These are phyloP conservation scores for Ogataea hybrid DNA, from an alignment of 1,139 yeast species.

Conservation along the genomic window DNA sequence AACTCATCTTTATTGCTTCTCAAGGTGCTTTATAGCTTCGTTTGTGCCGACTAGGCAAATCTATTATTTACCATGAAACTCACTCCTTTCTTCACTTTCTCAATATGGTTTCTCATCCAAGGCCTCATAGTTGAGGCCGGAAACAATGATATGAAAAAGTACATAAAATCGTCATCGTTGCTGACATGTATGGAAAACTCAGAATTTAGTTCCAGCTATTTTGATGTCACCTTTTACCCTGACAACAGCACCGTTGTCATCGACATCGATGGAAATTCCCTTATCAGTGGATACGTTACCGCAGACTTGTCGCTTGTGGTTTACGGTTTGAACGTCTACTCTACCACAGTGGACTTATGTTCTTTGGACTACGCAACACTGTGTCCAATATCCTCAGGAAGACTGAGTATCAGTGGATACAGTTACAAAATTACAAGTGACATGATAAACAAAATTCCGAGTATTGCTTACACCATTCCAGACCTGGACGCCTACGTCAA, in stretches of 20 bases:
- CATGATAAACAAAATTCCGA: conserved; percentile 61
- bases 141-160: conserved; percentile 19
- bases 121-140: conserved; percentile 17
- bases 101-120: conserved; percentile 7
- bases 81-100: background rate
- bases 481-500: conserved; percentile 91
- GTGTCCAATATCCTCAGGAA: conserved; percentile 89
- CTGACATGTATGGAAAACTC: conserved; percentile 93
- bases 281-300: conserved; percentile 69
- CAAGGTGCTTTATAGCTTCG: background rate
- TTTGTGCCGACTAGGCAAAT: background rate
- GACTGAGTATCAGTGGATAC: conserved; percentile 62
- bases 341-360: conserved; percentile 63
- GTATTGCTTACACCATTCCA: conserved; percentile 85
- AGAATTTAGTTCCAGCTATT: conserved; percentile 81
- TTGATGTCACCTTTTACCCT: conserved; percentile 74
- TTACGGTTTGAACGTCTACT: conserved; percentile 75
- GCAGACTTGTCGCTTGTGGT: conserved; percentile 71
- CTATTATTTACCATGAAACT: conserved; percentile 7
- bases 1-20: no score
- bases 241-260: conserved; percentile 59
- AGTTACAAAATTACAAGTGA: conserved; percentile 41
- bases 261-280: conserved; percentile 75
- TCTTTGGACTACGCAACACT: conserved; percentile 46
- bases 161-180: conserved; percentile 65